Conservation (phyloP, 2,329 filamentous ascomycete genomes). For the Tolypocladium tropicale region DNA sequence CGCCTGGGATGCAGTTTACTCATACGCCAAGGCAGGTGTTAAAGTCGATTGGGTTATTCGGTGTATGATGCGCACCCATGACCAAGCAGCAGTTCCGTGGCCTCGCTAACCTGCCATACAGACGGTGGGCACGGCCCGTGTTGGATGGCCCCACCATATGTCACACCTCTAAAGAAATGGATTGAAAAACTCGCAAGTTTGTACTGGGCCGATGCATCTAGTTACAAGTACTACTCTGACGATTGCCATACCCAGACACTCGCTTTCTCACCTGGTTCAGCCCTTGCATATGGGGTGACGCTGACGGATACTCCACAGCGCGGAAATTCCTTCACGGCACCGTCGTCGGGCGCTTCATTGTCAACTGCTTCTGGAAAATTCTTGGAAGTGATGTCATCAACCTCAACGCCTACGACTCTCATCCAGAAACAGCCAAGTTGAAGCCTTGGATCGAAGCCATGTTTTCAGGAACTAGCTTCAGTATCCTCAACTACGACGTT, state of each 20-base stretch:
- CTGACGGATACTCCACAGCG: constrained; percentile 46
- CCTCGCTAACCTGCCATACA: constrained; percentile 6
- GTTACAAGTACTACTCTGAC: constrained; percentile 23
- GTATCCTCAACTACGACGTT: constrained; percentile 50
- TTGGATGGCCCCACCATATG: constrained; percentile 48
- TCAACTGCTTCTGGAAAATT: constrained; percentile 46
- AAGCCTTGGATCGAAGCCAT: constrained; percentile 40
- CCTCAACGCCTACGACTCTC: constrained; percentile 42
- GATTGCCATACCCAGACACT: constrained; percentile 33
- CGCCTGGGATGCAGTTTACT: constrained; percentile 55
- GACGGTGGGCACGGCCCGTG: constrained; percentile 45
- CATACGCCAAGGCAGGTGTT: constrained; percentile 44
- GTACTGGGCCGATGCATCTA: constrained; percentile 10
- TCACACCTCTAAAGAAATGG: constrained; percentile 58
- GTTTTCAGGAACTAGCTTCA: constrained; percentile 44
- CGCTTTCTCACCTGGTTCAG: constrained; percentile 64
- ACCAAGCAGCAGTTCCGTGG: too few relatives aligned
- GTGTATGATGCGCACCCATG: too few relatives aligned
- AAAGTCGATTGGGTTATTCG: constrained; percentile 52
- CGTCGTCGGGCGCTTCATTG: constrained; percentile 42
- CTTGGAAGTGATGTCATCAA: constrained; percentile 44
- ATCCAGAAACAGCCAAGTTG: constrained; percentile 42
- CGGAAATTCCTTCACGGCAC: constrained; percentile 49
- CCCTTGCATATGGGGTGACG: constrained; percentile 61
- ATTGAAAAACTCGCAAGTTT: constrained; percentile 55